Evolutionary conservation across 2,329 filamentous ascomycete genomes (phyloP), one percentile per base, ranked within the genome.

Genomic region (Samsoniella hepiali): DNA sequence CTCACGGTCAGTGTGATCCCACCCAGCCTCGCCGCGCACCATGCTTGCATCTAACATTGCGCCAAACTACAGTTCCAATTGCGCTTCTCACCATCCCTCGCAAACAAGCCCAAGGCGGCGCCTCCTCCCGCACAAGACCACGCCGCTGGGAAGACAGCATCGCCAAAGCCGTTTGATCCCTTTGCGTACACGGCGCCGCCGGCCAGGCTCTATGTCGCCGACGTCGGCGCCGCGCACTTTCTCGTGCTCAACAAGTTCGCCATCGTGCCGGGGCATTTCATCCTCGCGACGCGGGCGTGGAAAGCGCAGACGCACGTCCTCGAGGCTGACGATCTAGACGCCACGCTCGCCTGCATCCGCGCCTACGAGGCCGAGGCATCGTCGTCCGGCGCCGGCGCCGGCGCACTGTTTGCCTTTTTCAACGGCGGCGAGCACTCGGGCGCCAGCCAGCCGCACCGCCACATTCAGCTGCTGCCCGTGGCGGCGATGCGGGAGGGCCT

Each of bases 241-340:
- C 79, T 91, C 49, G 84, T 92, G 1, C 78, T 92, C 47, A 92
- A 92, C 79, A 92, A 91, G 73, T 92, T 89, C 69, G 88, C 89
- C 56, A 76, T 92, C 56, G 87, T 90, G 40, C 82, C 84, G 0
- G 82, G 87, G 69, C 89, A 92, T 75, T 90, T 90, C 71, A 90
- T 92, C 68, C 81, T 92, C 55, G 84, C 86, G 0, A 92, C 89
- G 0, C 83, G 76, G n/a, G 73, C 76, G 1, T 86, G 87, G 72
- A 84, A 85, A 70, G 76, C 78, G n/a, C 89, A 92, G 77, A 87
- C 84, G 1, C 78, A 88, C 67, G 70, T 88, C 5, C 79, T 92
- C 1, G 86, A 88, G 58, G 72, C 76, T 13, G 77, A 76, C 32
- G 89, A 91, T 68, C 75, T 91, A 34, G 82, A 78, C 15, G 84